A percentile compares a stretch with the other conserved stretches of the same genome.
These are phyloP conservation scores for Lipomyces yamanashiensis DNA, from an alignment of 805 yeast species.

Conservation along the genomic window DNA sequence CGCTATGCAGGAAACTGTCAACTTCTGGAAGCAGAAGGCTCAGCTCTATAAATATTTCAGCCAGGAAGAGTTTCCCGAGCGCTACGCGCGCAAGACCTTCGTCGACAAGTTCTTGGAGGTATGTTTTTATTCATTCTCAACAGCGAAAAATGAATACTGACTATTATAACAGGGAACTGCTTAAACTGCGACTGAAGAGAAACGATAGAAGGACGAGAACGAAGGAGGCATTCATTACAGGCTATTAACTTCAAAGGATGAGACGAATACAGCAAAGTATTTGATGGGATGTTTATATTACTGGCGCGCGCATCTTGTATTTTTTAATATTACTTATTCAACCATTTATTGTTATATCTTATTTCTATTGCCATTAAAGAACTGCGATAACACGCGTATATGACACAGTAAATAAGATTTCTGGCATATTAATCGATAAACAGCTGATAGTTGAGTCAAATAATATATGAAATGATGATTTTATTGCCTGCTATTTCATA, in stretches of 20 bases:
- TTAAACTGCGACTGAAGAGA: not conserved
- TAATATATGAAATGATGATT: too few relatives aligned
- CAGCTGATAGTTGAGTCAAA: too few relatives aligned
- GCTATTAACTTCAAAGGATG: not conserved
- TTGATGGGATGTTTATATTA: constrained; percentile 4
- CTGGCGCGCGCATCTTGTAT: constrained; percentile 9
- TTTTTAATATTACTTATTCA: not conserved
- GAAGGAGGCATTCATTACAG: not conserved
- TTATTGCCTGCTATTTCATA: too few relatives aligned
- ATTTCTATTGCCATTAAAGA: not conserved
- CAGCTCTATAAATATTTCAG: constrained; percentile 84
- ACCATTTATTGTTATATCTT: too few relatives aligned
- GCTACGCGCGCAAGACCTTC: constrained; percentile 63
- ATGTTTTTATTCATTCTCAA: constrained; percentile 38
- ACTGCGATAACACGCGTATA: too few relatives aligned
- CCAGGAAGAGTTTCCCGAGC: constrained; percentile 61
- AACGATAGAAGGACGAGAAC: not conserved
- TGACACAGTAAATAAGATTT: not conserved
- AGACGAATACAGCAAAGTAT: not conserved
- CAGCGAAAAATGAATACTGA: not conserved
- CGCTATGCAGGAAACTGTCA: constrained; percentile 59
- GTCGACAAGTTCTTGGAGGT: constrained; percentile 77
- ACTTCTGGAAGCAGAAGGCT: constrained; percentile 89
- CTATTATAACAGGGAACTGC: constrained; percentile 24
- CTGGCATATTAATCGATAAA: too few relatives aligned